phyloP scores from a whole-genome alignment of 371 early-diverging fungal species.

The Mucor racemosus region DNA sequence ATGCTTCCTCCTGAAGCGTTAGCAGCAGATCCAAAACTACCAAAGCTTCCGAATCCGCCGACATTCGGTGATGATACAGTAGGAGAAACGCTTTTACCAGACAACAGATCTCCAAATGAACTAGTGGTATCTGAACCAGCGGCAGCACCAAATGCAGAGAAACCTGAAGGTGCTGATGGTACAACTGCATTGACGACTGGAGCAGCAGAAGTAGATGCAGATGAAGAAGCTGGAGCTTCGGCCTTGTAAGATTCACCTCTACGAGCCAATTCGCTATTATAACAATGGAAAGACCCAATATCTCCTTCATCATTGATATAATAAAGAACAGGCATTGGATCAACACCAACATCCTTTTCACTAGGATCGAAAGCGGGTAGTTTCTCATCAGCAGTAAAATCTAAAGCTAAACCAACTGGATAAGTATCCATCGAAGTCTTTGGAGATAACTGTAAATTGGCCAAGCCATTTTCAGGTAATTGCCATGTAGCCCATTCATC shows the following conservation, averaged over 20 bases:
- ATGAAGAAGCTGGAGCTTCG: not conserved
- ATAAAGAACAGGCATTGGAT: slow-evolving; percentile 47
- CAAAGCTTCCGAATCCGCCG: slow-evolving; percentile 10
- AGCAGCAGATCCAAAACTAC: slow-evolving; percentile 5
- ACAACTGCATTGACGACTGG: not conserved
- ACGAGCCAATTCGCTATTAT: slow-evolving; percentile 39
- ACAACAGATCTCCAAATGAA: slow-evolving; percentile 23
- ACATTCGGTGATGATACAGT: not conserved
- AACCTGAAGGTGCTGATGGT: not conserved
- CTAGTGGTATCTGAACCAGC: not conserved
- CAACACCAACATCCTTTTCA: slow-evolving; percentile 31
- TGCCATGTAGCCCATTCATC: slow-evolving; percentile 52
- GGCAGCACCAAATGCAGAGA: slow-evolving; percentile 15
- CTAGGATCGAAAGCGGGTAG: slow-evolving; percentile 46
- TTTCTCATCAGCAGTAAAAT: slow-evolving; percentile 41
- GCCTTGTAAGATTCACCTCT: slow-evolving; percentile 30
- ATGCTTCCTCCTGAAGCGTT: not conserved
- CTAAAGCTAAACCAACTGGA: slow-evolving; percentile 51
- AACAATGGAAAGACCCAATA: slow-evolving; percentile 49
- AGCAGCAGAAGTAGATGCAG: not conserved
- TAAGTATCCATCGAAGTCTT: slow-evolving; percentile 42
- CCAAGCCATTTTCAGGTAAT: slow-evolving; percentile 37
- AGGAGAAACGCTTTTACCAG: slow-evolving; percentile 18
- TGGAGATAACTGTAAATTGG: slow-evolving; percentile 43
- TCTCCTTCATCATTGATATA: slow-evolving; percentile 51